These are phyloP conservation scores for Kodamaea anthophila DNA, from an alignment of 1,139 yeast species.

Conservation along the genomic window DNA sequence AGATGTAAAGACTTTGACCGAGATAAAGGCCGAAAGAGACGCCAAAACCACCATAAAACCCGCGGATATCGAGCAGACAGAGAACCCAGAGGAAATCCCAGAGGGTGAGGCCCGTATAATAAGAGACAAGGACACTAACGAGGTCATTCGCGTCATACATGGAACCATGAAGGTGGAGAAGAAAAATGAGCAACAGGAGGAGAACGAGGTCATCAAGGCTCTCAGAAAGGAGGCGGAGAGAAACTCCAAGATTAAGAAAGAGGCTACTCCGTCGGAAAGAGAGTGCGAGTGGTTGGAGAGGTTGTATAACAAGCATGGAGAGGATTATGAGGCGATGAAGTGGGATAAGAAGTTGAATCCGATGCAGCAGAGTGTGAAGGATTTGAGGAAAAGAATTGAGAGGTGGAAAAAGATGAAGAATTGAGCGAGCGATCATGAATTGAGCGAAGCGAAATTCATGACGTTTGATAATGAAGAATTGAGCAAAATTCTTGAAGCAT, in stretches of 20 bases:
- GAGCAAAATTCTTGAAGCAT: no score
- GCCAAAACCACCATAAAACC: constrained; percentile 24
- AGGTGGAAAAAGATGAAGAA: constrained; percentile 73
- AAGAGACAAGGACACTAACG: constrained; percentile 63
- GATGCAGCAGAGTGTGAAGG: constrained; percentile 81
- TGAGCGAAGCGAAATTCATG: no score
- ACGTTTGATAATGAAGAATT: no score
- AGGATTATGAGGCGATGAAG: constrained; percentile 82
- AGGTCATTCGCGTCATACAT: constrained; percentile 62
- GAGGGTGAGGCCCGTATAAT: constrained; percentile 81
- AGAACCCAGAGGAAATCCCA: constrained; percentile 54
- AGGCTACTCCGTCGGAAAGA: constrained; percentile 59
- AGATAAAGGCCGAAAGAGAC: constrained; percentile 22
- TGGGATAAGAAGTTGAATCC: constrained; percentile 85
- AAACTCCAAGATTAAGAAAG: constrained; percentile 40
- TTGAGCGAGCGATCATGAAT: no score
- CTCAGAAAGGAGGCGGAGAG: constrained; percentile 61
- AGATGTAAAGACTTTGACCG: constrained; percentile 36
- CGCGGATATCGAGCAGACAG: constrained; percentile 36
- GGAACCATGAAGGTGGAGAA: constrained; percentile 46
- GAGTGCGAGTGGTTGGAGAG: constrained; percentile 68
- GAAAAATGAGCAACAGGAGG: constrained; percentile 20
- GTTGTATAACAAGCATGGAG: constrained; percentile 75
- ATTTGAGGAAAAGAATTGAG: constrained; percentile 58
- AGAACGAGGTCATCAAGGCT: constrained; percentile 52